Evolutionary conservation across 139 green algal genomes (phyloP), one percentile per base, ranked within the genome.

Genomic region (Chlorella sp.): DNA sequence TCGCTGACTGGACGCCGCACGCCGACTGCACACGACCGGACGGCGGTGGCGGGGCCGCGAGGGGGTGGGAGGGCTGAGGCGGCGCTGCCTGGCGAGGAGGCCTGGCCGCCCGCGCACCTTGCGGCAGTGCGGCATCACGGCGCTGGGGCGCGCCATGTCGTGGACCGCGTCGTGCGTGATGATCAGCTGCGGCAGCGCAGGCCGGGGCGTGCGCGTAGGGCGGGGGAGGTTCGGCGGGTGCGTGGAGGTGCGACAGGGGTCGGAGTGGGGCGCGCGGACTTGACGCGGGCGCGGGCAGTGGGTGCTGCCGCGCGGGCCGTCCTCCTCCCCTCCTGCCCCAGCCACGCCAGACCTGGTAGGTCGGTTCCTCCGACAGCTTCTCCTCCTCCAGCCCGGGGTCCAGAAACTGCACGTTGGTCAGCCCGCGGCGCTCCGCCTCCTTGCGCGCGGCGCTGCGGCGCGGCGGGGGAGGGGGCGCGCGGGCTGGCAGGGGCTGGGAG

Each of bases 81-180:
- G n/a, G n/a, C n/a, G n/a, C n/a, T n/a, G n/a, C n/a, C n/a, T n/a
- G n/a, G n/a, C n/a, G n/a, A n/a, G n/a, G n/a, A n/a, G n/a, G n/a
- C n/a, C n/a, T n/a, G n/a, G n/a, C n/a, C n/a, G n/a, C n/a, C n/a
- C n/a, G n/a, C n/a, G n/a, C n/a, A n/a, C n/a, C n/a, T n/a, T n/a
- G n/a, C n/a, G n/a, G n/a, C n/a, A n/a, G n/a, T n/a, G n/a, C n/a
- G n/a, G n/a, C n/a, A n/a, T n/a, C n/a, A n/a, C n/a, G n/a, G n/a
- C n/a, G n/a, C 48, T 71, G 21, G 77, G 77, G 41, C 64, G 55
- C 27, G 67, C 48, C 69, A 82, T 82, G 69, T 82, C 77, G 29
- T 82, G 77, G 35, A 82, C 73, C n/a, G 77, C 77, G 67, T 82
- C 77, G n/a, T 82, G 58, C 12, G 67, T 82, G 59, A 79, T 64